Conservation (phyloP, 2,329 filamentous ascomycete genomes). For the Penicillium capsulatum region DNA sequence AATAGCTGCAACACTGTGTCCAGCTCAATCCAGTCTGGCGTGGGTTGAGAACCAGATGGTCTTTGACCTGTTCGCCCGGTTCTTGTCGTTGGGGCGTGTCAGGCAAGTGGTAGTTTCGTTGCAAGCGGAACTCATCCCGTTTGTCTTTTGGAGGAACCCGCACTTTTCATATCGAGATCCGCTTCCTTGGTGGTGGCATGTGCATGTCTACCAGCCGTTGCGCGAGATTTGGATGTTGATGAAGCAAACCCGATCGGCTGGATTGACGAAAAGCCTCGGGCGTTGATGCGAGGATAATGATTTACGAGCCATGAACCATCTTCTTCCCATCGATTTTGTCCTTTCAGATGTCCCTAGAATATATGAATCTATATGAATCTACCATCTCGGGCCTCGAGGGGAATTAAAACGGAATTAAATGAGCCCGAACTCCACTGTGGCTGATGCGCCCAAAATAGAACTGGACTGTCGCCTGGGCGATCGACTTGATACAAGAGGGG, state of each 20-base stretch:
- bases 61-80: conserved; percentile 1
- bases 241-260: conserved; percentile 41
- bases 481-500: conserved; percentile 2
- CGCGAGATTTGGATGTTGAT: conserved; percentile 33
- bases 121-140: conserved; percentile 19
- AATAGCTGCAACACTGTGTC: conserved; percentile 11
- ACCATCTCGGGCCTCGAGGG: background rate
- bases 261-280: conserved; percentile 17
- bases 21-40: background rate
- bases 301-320: conserved; percentile 1
- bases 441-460: conserved; percentile 24
- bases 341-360: no score
- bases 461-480: conserved; percentile 26
- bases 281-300: conserved; percentile 5
- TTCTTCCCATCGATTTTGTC: no score
- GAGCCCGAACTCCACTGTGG: conserved; percentile 16
- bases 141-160: conserved; percentile 53
- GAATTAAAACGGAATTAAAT: background rate
- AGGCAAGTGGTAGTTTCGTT: background rate
- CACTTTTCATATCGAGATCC: conserved; percentile 55
- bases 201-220: conserved; percentile 54
- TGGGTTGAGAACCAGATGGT: conserved; percentile 1
- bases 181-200: conserved; percentile 54
- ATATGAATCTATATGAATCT: no score
- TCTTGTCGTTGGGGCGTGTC: conserved; percentile 2